These are phyloP conservation scores for Colletotrichum sp. DNA, from an alignment of 2,329 filamentous ascomycete genomes.

Conservation along the genomic window DNA sequence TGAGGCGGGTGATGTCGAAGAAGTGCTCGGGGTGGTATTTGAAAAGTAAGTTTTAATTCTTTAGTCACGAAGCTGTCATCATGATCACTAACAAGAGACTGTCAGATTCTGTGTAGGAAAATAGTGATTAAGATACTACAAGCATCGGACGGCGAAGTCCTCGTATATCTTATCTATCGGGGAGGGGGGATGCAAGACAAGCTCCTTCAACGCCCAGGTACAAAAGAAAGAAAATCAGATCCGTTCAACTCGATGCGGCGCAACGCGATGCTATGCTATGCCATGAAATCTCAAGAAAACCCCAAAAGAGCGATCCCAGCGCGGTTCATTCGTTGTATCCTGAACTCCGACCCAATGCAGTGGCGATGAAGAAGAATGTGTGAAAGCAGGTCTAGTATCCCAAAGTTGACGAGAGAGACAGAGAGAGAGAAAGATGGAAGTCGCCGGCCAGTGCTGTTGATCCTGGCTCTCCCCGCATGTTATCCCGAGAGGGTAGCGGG, in stretches of 20 bases:
- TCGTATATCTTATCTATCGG: slow-evolving; percentile 10
- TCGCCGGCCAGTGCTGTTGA: slow-evolving; percentile 4
- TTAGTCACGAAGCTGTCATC: not conserved
- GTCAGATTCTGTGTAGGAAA: slow-evolving; percentile 63
- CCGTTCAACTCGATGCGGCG: not conserved
- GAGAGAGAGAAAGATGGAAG: not conserved
- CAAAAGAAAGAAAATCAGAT: not conserved
- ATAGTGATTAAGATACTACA: slow-evolving; percentile 30
- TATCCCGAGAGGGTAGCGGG: not conserved
- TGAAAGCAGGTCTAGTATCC: not conserved
- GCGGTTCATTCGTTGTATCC: not conserved
- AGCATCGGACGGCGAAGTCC: slow-evolving; percentile 1
- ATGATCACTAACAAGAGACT: not conserved
- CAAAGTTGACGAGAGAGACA: not conserved
- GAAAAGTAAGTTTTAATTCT: slow-evolving; percentile 74
- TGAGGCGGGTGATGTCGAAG: slow-evolving; percentile 88
- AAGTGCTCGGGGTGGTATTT: slow-evolving; percentile 95
- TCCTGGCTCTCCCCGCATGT: not conserved
- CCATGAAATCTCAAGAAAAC: not conserved
- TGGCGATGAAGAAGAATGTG: not conserved
- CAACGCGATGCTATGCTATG: not conserved
- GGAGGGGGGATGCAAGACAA: not conserved
- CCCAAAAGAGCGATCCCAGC: not conserved
- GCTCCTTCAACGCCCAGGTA: not conserved
- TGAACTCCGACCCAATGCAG: slow-evolving; percentile 15